These are phyloP conservation scores for Ligustrum vulgare DNA, from an alignment of 257 asterid species.

Conservation along the genomic window DNA sequence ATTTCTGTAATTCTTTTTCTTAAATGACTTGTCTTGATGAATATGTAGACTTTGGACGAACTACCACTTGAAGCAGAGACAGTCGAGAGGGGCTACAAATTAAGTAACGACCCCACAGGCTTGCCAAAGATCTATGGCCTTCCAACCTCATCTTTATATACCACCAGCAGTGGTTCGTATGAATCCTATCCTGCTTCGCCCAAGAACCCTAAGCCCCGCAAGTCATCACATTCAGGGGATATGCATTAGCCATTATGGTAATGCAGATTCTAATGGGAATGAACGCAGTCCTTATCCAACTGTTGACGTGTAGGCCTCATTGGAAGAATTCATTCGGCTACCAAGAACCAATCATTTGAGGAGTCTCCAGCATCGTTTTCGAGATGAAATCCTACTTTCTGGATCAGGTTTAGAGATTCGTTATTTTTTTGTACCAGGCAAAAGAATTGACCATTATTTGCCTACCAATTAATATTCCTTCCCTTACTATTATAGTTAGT, in stretches of 20 bases:
- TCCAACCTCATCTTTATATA: conserved; percentile 70
- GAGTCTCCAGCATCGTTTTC: too few relatives aligned
- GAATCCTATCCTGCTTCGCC: conserved; percentile 66
- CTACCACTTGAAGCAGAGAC: conserved; percentile 60
- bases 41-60: conserved; percentile 44
- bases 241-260: conserved; percentile 45
- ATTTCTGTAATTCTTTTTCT: background rate
- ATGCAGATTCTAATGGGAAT: conserved; percentile 59
- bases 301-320: conserved; percentile 39
- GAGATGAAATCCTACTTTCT: too few relatives aligned
- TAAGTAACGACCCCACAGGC: conserved; percentile 73
- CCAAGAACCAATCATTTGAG: background rate
- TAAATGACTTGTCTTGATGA: background rate
- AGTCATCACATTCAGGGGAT: conserved; percentile 88
- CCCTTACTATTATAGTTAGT: too few relatives aligned
- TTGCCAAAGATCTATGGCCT: conserved; percentile 89
- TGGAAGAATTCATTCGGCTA: background rate
- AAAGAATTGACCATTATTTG: too few relatives aligned
- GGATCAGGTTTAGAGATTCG: too few relatives aligned
- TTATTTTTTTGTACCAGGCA: too few relatives aligned
- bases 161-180: conserved; percentile 47
- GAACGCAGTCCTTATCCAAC: conserved; percentile 55
- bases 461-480: too few relatives aligned
- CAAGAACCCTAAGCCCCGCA: conserved; percentile 19
- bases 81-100: conserved; percentile 82